Conservation (phyloP, 306 rosid species). For the Sophora flavescens region DNA sequence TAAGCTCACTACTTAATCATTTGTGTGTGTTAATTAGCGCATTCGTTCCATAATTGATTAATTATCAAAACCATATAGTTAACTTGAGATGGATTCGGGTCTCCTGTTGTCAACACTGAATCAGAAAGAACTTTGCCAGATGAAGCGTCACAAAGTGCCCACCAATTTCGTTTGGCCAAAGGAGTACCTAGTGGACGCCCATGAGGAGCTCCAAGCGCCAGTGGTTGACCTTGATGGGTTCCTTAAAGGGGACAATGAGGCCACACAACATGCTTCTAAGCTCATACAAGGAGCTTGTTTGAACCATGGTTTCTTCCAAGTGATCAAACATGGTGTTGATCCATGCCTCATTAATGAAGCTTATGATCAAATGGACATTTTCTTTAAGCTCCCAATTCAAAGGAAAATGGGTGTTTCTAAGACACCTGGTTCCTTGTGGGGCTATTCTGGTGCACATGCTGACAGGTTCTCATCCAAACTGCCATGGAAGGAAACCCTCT, state of each 20-base stretch:
- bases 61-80: background rate
- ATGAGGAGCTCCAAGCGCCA: constrained; percentile 58
- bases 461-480: constrained; percentile 73
- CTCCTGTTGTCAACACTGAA: constrained; percentile 12
- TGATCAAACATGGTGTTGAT: constrained; percentile 73
- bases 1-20: background rate
- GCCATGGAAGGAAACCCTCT: constrained; percentile 89
- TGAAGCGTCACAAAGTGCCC: constrained; percentile 48
- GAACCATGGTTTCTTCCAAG: constrained; percentile 81
- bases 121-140: constrained; percentile 22
- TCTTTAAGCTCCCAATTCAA: constrained; percentile 63
- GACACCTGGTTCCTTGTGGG: constrained; percentile 51
- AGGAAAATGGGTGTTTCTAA: constrained; percentile 49
- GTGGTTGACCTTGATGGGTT: constrained; percentile 69
- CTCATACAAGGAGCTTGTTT: constrained; percentile 59
- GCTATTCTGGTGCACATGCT: constrained; percentile 77
- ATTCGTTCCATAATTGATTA: background rate
- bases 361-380: constrained; percentile 50
- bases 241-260: constrained; percentile 55
- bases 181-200: constrained; percentile 52
- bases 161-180: constrained; percentile 67
- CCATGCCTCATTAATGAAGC: constrained; percentile 50
- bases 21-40: background rate
- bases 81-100: constrained; percentile 44
- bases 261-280: constrained; percentile 50